phyloP scores from a whole-genome alignment of 1,139 yeast genomes.

The Saccharomyces hybrid region DNA sequence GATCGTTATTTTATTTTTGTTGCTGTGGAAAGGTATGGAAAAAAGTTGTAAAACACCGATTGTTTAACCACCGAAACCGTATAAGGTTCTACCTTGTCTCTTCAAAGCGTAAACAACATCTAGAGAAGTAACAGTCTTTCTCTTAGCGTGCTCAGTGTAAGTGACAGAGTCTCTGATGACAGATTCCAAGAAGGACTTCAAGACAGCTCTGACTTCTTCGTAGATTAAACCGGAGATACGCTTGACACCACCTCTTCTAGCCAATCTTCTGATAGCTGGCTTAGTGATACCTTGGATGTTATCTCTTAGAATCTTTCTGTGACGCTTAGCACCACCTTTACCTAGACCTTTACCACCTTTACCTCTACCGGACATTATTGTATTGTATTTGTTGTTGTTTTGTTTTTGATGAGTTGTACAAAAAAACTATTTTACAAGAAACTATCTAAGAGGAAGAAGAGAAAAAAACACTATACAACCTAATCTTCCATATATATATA shows the following conservation, averaged over 20 bases:
- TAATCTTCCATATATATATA: neutral
- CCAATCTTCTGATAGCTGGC: conserved; percentile 99
- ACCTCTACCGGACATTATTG: conserved; percentile 95
- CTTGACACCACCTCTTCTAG: conserved; percentile 99
- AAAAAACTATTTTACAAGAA: neutral
- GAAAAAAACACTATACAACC: neutral
- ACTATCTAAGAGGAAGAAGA: neutral
- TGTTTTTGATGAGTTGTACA: neutral
- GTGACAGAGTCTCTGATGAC: conserved; percentile 98
- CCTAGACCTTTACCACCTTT: conserved; percentile 99
- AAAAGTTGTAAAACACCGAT: neutral
- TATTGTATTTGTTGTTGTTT: conserved; percentile 16
- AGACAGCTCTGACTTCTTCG: conserved; percentile 97
- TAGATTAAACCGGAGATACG: conserved; percentile 98
- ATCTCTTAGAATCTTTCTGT: conserved; percentile 98
- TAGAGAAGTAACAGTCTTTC: conserved; percentile 98
- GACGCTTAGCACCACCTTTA: conserved; percentile 99
- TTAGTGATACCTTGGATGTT: conserved; percentile 99
- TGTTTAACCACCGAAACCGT: conserved; percentile 97
- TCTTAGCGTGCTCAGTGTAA: conserved; percentile 99
- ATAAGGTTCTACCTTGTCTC: conserved; percentile 99
- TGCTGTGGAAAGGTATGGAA: neutral
- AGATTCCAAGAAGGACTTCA: conserved; percentile 91
- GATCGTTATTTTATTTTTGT: neutral
- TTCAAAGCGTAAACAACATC: conserved; percentile 98